phyloP scores from a whole-genome alignment of 1,139 yeast genomes.

The Groenewaldozyma sp. region DNA sequence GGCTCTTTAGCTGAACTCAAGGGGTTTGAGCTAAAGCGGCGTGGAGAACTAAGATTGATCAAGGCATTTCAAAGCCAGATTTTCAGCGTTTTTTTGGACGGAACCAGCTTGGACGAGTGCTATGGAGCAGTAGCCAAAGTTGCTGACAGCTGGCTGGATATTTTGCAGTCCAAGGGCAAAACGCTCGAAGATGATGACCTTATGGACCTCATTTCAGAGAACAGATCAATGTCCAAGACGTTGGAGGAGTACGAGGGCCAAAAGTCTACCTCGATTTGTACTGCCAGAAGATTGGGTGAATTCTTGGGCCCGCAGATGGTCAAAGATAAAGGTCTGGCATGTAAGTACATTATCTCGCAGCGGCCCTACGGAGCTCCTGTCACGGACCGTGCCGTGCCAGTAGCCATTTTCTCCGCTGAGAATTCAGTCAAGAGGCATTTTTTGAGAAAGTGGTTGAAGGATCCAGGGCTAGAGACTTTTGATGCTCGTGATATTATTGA shows the following conservation, averaged over 20 bases:
- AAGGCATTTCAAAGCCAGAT: constrained; percentile 94
- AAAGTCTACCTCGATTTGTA: constrained; percentile 91
- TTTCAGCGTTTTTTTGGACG: constrained; percentile 83
- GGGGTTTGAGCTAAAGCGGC: constrained; percentile 92
- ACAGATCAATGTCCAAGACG: constrained; percentile 89
- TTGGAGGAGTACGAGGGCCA: constrained; percentile 82
- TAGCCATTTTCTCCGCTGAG: constrained; percentile 88
- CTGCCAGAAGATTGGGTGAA: constrained; percentile 88
- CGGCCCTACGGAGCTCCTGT: constrained; percentile 83
- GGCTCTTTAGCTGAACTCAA: constrained; percentile 91
- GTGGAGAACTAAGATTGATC: constrained; percentile 91
- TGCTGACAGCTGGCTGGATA: constrained; percentile 95
- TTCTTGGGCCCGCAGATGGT: constrained; percentile 97
- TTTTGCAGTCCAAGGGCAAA: constrained; percentile 76
- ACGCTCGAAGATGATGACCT: constrained; percentile 91
- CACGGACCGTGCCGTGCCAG: constrained; percentile 94
- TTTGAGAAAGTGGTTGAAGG: constrained; percentile 80
- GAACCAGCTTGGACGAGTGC: constrained; percentile 66
- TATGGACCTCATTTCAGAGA: constrained; percentile 90
- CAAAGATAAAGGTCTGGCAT: constrained; percentile 91
- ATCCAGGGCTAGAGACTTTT: constrained; percentile 65
- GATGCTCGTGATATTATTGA: constrained; percentile 87
- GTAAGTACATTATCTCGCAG: constrained; percentile 85
- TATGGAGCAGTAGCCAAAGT: constrained; percentile 85
- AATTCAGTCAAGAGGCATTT: constrained; percentile 48